Evolutionary conservation across 306 rosid genomes (phyloP), one percentile per base, ranked within the genome.

Genomic region (Gleditsia sinensis): DNA sequence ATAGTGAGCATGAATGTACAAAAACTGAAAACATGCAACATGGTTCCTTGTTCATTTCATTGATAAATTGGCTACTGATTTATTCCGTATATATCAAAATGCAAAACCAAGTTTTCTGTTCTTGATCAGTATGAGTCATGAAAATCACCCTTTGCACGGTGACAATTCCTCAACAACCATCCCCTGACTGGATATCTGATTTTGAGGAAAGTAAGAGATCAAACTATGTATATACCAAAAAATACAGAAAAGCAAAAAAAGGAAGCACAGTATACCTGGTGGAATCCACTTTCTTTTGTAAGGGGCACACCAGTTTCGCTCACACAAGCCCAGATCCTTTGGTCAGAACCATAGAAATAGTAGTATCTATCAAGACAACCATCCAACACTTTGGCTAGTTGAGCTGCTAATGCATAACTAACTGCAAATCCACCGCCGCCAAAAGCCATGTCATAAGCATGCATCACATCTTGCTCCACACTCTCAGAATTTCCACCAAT

Each of bases 351-450:
- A 92, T 92, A 95, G 81, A 90, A 90, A 28, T 42, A 74, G 78
- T 43, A 80, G 82, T 95, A 95, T 62, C 96, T 84, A 6, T 57
- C 81, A 27, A 95, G 92, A 74, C 99, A 95, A 43, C 90, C 93
- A 85, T 92, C 94, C 81, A 95, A 79, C 45, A 57, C 33, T 27
- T 72, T 72, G 59, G 80, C 85, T 42, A 95, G 74, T n/a, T 77
- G 87, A 34, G 84, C 88, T n/a, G 98, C 99, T 43, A 95, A 78
- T 20, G 96, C 82, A 76, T 86, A 87, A 76, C 98, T 92, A 24
- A 95, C 36, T 10, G 97, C 99, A 75, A 90, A 78, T 7, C 99
- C 99, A 0, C 99, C 99, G 21, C 99, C 99, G 16, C 99, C 99
- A 69, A 90, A 95, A 19, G 98, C 99, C 99, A 95, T 95, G 43